A percentile compares a stretch with the other conserved stretches of the same genome.
phyloP scores from a whole-genome alignment of 2,329 filamentous ascomycete genomes.

The Grosmannia huntii region DNA sequence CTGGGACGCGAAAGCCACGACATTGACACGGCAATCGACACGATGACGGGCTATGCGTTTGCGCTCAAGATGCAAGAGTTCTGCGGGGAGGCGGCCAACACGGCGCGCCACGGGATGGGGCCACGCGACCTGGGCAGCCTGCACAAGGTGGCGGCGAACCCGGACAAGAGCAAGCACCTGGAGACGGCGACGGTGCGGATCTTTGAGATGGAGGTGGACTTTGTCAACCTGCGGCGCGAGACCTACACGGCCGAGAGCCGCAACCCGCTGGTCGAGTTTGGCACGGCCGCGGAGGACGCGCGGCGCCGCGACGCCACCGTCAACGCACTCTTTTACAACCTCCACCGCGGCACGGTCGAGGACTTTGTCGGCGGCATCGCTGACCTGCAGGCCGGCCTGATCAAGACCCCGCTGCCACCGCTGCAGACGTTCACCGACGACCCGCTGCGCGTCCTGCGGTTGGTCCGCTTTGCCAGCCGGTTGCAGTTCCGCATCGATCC shows the following conservation, averaged over 20 bases:
- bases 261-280: slow-evolving; percentile 88
- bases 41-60: slow-evolving; percentile 70
- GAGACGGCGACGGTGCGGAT: slow-evolving; percentile 82
- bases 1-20: slow-evolving; percentile 61
- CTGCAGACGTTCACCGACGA: slow-evolving; percentile 92
- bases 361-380: slow-evolving; percentile 71
- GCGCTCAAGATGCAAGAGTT: slow-evolving; percentile 57
- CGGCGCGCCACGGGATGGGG: slow-evolving; percentile 46
- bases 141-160: slow-evolving; percentile 83
- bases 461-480: slow-evolving; percentile 83
- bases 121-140: slow-evolving; percentile 56
- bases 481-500: slow-evolving; percentile 67
- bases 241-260: slow-evolving; percentile 81
- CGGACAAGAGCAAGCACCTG: slow-evolving; percentile 91
- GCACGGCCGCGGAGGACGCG: slow-evolving; percentile 82
- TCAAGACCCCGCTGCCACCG: slow-evolving; percentile 77
- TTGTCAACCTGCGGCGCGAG: slow-evolving; percentile 90
- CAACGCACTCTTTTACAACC: slow-evolving; percentile 92
- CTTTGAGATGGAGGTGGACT: slow-evolving; percentile 78
- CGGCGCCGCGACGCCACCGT: slow-evolving; percentile 81
- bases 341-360: slow-evolving; percentile 66
- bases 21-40: slow-evolving; percentile 76
- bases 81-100: slow-evolving; percentile 46
- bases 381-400: slow-evolving; percentile 60
- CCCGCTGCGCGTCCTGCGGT: slow-evolving; percentile 70